A percentile compares a stretch with the other conserved stretches of the same genome.
Evolutionary conservation across 1,284 basidiomycete species (phyloP).

Genomic region (Cryptococcus neoformans): DNA sequence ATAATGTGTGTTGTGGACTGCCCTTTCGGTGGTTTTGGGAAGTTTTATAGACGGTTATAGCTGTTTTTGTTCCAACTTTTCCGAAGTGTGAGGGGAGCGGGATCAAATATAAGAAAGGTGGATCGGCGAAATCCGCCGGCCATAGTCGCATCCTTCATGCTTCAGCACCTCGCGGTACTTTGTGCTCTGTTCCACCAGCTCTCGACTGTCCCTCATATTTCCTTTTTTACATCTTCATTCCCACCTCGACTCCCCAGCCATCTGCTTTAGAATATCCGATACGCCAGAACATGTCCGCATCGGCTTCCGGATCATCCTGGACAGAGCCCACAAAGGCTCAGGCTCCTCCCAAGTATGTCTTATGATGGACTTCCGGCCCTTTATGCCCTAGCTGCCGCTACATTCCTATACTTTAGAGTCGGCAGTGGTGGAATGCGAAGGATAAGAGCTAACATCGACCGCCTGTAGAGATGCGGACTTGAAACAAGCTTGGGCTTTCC

Average conservation of each 20-base stretch:
- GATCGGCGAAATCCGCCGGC: not conserved
- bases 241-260: not conserved
- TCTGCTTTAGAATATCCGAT: not conserved
- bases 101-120: not conserved
- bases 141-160: too few relatives aligned
- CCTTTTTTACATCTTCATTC: not conserved
- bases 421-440: not conserved
- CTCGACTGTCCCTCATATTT: not conserved
- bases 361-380: not conserved
- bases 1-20: conserved; percentile 1
- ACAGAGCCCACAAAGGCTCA: conserved; percentile 29
- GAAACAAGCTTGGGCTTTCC: conserved; percentile 80
- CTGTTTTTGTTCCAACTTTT: not conserved
- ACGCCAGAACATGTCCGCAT: too few relatives aligned
- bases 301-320: conserved; percentile 7
- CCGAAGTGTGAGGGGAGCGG: not conserved
- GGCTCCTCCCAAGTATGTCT: conserved; percentile 41
- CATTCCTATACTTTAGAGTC: not conserved
- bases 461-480: conserved; percentile 43
- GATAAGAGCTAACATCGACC: not conserved
- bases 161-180: too few relatives aligned
- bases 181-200: not conserved
- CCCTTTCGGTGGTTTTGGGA: not conserved
- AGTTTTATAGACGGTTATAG: not conserved
- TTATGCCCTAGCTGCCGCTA: not conserved